phyloP scores from a whole-genome alignment of 805 yeast species.

The Yamadazyma tumulicola region DNA sequence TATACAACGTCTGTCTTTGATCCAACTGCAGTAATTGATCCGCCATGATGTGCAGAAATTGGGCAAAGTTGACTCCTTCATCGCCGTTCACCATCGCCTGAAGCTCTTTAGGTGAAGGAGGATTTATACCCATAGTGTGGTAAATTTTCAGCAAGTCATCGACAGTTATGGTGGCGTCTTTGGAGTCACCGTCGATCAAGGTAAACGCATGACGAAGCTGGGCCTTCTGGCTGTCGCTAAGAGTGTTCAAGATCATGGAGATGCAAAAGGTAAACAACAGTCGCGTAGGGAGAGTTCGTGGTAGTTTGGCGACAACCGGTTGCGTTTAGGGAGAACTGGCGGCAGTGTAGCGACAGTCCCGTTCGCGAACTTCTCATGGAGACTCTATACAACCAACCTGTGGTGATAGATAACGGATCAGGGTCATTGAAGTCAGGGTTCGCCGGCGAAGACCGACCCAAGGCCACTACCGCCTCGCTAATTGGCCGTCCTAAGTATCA shows the following conservation, averaged over 20 bases:
- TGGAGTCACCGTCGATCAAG: slow-evolving; percentile 71
- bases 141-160: slow-evolving; percentile 55
- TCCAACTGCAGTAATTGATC: slow-evolving; percentile 49
- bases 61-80: slow-evolving; percentile 55
- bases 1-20: slow-evolving; percentile 46
- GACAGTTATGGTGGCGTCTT: slow-evolving; percentile 60
- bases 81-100: slow-evolving; percentile 44
- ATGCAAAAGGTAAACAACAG: not conserved
- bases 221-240: slow-evolving; percentile 61
- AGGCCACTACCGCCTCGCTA: slow-evolving; percentile 56
- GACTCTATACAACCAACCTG: slow-evolving; percentile 41
- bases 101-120: slow-evolving; percentile 42
- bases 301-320: not conserved
- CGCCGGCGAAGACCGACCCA: slow-evolving; percentile 87
- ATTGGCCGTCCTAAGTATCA: slow-evolving; percentile 84
- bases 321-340: too few relatives aligned
- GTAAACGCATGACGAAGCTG: slow-evolving; percentile 74
- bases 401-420: slow-evolving; percentile 61
- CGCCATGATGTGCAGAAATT: slow-evolving; percentile 62
- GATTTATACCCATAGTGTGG: slow-evolving; percentile 48
- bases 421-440: slow-evolving; percentile 85
- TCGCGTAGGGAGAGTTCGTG: not conserved
- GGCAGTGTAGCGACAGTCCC: not conserved
- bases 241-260: slow-evolving; percentile 26
- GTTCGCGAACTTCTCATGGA: slow-evolving; percentile 2